These are phyloP conservation scores for Hemerocallis citrina DNA, from an alignment of 106 monocot genomes.

Conservation along the genomic window DNA sequence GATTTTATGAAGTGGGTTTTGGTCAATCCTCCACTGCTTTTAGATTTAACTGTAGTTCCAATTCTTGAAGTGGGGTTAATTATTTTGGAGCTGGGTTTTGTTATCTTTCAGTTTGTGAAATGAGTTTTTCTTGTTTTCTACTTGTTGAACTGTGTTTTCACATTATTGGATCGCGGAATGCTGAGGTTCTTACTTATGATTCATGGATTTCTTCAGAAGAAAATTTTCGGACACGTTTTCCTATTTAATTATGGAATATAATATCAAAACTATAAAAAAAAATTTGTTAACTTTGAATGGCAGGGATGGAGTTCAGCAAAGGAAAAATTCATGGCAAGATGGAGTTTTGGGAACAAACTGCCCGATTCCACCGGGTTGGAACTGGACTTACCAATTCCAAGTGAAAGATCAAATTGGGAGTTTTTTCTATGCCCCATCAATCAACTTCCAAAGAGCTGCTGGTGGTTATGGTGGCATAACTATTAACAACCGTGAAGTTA, in stretches of 20 bases:
- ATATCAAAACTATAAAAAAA: not conserved
- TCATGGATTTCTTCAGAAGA: too few relatives aligned
- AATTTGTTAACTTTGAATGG: not conserved
- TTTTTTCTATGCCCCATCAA: slow-evolving; percentile 84
- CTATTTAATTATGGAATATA: not conserved
- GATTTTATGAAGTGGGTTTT: too few relatives aligned
- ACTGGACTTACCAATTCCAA: slow-evolving; percentile 95
- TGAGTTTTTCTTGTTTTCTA: too few relatives aligned
- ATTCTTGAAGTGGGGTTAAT: too few relatives aligned
- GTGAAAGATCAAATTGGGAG: slow-evolving; percentile 93
- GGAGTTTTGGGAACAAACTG: slow-evolving; percentile 89
- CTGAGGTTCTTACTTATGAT: too few relatives aligned
- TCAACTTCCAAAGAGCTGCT: slow-evolving; percentile 58
- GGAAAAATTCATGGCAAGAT: slow-evolving; percentile 86
- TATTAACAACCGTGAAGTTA: slow-evolving; percentile 52
- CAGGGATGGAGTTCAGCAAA: slow-evolving; percentile 69
- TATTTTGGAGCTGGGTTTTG: too few relatives aligned
- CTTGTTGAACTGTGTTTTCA: too few relatives aligned
- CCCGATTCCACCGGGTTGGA: slow-evolving; percentile 84
- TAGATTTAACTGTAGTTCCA: too few relatives aligned
- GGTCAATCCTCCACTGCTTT: too few relatives aligned
- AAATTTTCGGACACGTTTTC: not conserved
- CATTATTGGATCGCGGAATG: too few relatives aligned
- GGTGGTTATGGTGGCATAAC: slow-evolving; percentile 76
- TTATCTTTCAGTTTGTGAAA: not conserved